Conservation (phyloP, 1,284 basidiomycete genomes). For the Kwoniella shivajii region DNA sequence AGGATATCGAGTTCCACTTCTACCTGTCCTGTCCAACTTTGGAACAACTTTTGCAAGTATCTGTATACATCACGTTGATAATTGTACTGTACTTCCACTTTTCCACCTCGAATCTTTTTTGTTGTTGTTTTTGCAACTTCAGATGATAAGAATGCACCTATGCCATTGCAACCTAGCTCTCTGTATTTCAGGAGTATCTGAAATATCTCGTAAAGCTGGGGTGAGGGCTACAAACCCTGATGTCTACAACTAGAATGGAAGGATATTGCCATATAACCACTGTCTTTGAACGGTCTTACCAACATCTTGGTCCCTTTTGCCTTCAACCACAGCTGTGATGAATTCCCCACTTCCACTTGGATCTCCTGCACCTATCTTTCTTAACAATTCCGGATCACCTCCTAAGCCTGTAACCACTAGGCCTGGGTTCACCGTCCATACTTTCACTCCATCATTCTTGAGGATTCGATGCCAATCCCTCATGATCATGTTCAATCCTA, state of each 20-base stretch:
- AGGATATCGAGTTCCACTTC: too few species aligned
- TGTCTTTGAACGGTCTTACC: constrained; percentile 15
- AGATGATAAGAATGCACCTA: too few species aligned
- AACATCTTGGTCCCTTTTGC: constrained; percentile 19
- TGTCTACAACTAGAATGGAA: constrained; percentile 2
- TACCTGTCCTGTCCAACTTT: too few species aligned
- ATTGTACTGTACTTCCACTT: too few species aligned
- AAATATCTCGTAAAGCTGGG: too few species aligned
- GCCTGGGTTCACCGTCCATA: constrained; percentile 10
- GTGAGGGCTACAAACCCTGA: too few species aligned
- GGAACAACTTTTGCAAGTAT: too few species aligned
- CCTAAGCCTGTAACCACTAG: constrained; percentile 14
- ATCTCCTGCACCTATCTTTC: constrained; percentile 2
- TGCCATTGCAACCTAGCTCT: too few species aligned
- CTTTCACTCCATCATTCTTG: constrained; percentile 19
- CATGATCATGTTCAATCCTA: constrained; percentile 22
- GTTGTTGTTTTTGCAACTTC: too few species aligned
- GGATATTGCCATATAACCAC: background rate
- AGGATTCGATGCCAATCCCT: constrained; percentile 20
- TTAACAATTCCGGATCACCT: constrained; percentile 3
- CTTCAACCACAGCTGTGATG: constrained; percentile 1
- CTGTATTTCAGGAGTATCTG: too few species aligned
- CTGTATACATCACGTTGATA: too few species aligned
- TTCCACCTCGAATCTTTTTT: too few species aligned
- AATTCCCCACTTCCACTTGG: constrained; percentile 4